Evolutionary conservation across 2,329 filamentous ascomycete species (phyloP), one percentile per base, ranked within the genome.

Genomic region (Aspergillus cejpii): DNA sequence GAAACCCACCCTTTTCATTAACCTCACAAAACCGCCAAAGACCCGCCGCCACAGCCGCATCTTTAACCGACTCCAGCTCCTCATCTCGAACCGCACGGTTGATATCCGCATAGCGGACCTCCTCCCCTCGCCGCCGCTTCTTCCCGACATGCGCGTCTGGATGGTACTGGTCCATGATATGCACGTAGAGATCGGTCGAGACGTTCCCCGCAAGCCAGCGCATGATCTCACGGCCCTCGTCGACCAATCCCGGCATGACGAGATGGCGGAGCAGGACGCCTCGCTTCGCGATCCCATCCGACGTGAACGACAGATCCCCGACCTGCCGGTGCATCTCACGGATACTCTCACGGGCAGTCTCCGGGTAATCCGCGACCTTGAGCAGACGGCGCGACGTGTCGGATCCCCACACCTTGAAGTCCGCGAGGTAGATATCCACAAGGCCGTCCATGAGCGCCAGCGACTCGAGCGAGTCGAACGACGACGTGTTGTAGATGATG

Each of bases 121-220:
- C 68, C 2, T 72, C 67, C 3, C 63, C 23, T 24, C 23, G 5
- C 5, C 23, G 5, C 23, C 8, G 60, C 2, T 56, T 70, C 69
- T 88, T 91, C 3, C 87, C 87, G 1, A 94, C 87, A 63, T 94
- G 81, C 0, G 85, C 87, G 51, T 85, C 79, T 0, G 87, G 87
- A 50, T 81, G 81, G 59, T 92, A 92, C 66, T 94, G 87, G 66
- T 94, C 87, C 87, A 92, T 92, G 53, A 94, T 83, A 61, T 94
- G 84, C 48, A 92, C 78, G 65, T 90, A 91, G 34, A 85, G 74
- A 63, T 92, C 86, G 44, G 71, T 75, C 3, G 84, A 87, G 2
- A 94, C 75, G 41, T 88, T 78, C 21, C 77, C 71, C 0, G 85
- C 87, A 12, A 94, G 71, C 74, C 86, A 94, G 49, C 70, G 74